Conservation (phyloP, 2,329 filamentous ascomycete species). For the Thielaviopsis euricoi region DNA sequence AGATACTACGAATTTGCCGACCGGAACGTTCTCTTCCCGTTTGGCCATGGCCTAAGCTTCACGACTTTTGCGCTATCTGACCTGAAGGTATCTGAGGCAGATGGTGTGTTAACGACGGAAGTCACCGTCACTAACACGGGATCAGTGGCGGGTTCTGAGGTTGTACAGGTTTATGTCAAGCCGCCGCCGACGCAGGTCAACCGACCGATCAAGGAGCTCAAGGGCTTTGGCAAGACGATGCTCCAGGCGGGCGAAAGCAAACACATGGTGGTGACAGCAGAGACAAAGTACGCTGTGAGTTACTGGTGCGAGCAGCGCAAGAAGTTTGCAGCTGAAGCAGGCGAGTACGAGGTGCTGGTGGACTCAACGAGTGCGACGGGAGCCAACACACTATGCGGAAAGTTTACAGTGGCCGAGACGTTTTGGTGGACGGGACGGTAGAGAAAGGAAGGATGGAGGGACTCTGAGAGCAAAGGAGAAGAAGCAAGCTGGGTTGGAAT, state of each 20-base stretch:
- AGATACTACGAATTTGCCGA: slow-evolving; percentile 61
- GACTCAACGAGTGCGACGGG: slow-evolving; percentile 37
- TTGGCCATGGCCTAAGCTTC: slow-evolving; percentile 65
- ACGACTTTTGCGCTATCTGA: slow-evolving; percentile 47
- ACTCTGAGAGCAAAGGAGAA: too few relatives aligned
- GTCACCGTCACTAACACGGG: slow-evolving; percentile 47
- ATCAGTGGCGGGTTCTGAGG: slow-evolving; percentile 31
- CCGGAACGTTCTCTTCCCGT: slow-evolving; percentile 52
- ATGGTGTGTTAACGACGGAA: slow-evolving; percentile 40
- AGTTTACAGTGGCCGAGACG: slow-evolving; percentile 42
- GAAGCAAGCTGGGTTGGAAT: too few relatives aligned
- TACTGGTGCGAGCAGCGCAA: slow-evolving; percentile 55
- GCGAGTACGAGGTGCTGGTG: slow-evolving; percentile 46
- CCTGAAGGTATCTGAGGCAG: slow-evolving; percentile 36
- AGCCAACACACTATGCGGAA: slow-evolving; percentile 30
- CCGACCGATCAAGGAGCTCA: slow-evolving; percentile 43
- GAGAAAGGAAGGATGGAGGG: too few relatives aligned
- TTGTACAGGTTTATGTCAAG: slow-evolving; percentile 41
- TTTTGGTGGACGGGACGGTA: slow-evolving; percentile 52
- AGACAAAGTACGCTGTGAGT: slow-evolving; percentile 48
- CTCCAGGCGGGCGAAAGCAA: slow-evolving; percentile 43
- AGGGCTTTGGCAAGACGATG: slow-evolving; percentile 48
- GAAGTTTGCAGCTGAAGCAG: slow-evolving; percentile 50
- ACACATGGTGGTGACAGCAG: slow-evolving; percentile 36
- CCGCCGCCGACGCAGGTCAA: slow-evolving; percentile 35